Percentiles rank a stretch among this genome's conserved stretches.
Conservation (phyloP, 164 flowering plant genomes). For the Nymphaea thermarum region DNA sequence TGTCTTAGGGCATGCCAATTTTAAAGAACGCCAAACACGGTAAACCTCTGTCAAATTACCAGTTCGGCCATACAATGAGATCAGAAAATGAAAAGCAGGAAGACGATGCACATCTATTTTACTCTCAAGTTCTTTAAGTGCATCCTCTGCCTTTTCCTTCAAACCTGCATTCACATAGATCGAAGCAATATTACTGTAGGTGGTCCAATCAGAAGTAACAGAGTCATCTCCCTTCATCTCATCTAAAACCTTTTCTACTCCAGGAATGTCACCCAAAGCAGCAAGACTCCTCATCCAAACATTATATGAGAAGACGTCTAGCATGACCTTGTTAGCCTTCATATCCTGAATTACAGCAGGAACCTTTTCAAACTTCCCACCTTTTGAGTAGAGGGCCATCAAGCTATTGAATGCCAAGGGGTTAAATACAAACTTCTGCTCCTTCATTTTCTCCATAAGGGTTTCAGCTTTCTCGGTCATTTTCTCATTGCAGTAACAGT, state of each 20-base stretch:
- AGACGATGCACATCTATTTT: constrained; percentile 33
- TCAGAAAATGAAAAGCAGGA: constrained; percentile 65
- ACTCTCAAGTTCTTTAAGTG: constrained; percentile 81
- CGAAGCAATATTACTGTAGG: constrained; percentile 81
- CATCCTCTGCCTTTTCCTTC: constrained; percentile 67
- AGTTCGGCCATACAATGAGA: constrained; percentile 63
- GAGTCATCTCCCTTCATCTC: constrained; percentile 87
- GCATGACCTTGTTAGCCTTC: constrained; percentile 52
- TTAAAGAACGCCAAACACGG: constrained; percentile 85
- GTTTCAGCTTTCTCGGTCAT: constrained; percentile 81
- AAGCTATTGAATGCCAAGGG: constrained; percentile 86
- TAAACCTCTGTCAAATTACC: constrained; percentile 72
- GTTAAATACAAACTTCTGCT: constrained; percentile 42
- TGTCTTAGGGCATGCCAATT: constrained; percentile 60
- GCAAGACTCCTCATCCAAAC: constrained; percentile 94
- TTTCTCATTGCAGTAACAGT: constrained; percentile 82
- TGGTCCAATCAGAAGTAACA: constrained; percentile 77
- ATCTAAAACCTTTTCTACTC: constrained; percentile 78
- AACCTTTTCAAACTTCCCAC: constrained; percentile 49
- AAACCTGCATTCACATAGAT: constrained; percentile 70
- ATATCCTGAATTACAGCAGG: constrained; percentile 69
- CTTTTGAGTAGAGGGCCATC: constrained; percentile 75
- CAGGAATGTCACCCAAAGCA: constrained; percentile 57
- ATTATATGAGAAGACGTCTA: constrained; percentile 62
- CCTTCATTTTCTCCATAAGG: constrained; percentile 86